Percentiles rank a stretch among this genome's conserved stretches.
Evolutionary conservation across 805 yeast genomes (phyloP).

Genomic region (Candida coquimbonensis): DNA sequence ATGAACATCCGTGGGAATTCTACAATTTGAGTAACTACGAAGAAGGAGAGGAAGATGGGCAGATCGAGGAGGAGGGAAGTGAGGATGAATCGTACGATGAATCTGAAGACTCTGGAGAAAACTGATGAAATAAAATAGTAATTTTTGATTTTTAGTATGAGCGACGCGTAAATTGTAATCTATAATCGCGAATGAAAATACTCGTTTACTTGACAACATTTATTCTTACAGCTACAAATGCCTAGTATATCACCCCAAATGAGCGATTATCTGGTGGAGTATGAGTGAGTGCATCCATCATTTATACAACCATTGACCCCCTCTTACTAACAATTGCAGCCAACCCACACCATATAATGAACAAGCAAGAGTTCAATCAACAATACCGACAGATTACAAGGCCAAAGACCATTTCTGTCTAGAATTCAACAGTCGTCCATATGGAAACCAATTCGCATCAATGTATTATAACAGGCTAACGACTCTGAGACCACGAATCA

Average conservation of each 20-base stretch:
- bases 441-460: slow-evolving; percentile 50
- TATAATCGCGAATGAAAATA: not conserved
- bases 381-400: slow-evolving; percentile 10
- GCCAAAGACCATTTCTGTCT: slow-evolving; percentile 11
- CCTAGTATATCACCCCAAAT: slow-evolving; percentile 5
- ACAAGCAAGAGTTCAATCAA: not conserved
- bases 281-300: slow-evolving; percentile 2
- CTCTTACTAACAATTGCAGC: not conserved
- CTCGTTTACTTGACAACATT: not conserved
- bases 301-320: not conserved
- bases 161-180: not conserved
- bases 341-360: slow-evolving; percentile 1
- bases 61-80: slow-evolving; percentile 1
- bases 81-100: slow-evolving; percentile 3
- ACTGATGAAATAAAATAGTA: not conserved
- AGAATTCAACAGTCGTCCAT: slow-evolving; percentile 32
- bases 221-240: not conserved
- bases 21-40: slow-evolving; percentile 11
- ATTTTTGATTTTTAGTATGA: too few relatives aligned
- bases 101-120: not conserved
- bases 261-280: slow-evolving; percentile 5
- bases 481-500: slow-evolving; percentile 39
- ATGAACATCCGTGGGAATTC: slow-evolving; percentile 21
- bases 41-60: slow-evolving; percentile 10
- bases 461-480: slow-evolving; percentile 49